Evolutionary conservation across 1,284 basidiomycete species (phyloP).

Genomic region (Moniliophthora roreri): DNA sequence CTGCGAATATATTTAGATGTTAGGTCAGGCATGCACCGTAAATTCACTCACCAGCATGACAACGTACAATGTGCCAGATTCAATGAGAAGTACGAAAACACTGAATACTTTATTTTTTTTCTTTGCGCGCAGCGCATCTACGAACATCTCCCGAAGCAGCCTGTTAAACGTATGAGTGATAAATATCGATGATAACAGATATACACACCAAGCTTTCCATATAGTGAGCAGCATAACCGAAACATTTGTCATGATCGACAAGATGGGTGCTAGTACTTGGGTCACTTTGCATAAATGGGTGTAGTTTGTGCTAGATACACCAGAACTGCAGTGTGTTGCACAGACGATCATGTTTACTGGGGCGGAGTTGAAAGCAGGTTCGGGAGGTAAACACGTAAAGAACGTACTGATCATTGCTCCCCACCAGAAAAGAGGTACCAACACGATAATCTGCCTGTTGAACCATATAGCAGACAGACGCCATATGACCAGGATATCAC

Average conservation of each 20-base stretch:
- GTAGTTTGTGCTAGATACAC: constrained; percentile 9
- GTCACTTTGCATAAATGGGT: constrained; percentile 8
- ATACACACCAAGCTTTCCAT: constrained; percentile 7
- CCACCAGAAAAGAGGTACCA: constrained; percentile 9
- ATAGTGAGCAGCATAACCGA: constrained; percentile 9
- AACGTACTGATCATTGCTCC: constrained; percentile 8
- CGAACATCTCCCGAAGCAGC: neutral
- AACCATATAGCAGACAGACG: constrained; percentile 9
- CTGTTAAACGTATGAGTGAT: neutral
- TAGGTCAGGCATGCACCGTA: no score
- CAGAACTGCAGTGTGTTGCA: constrained; percentile 5
- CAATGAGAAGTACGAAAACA: constrained; percentile 7
- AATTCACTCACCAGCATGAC: constrained; percentile 7
- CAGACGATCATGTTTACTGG: constrained; percentile 6
- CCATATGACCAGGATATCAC: constrained; percentile 8
- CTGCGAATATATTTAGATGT: neutral
- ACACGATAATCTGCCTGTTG: neutral
- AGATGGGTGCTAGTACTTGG: constrained; percentile 2
- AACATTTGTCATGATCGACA: constrained; percentile 7
- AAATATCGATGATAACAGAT: neutral
- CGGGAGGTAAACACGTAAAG: neutral
- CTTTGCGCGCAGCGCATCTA: neutral
- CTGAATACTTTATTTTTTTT: constrained; percentile 4
- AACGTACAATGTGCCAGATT: constrained; percentile 8
- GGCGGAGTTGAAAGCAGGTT: neutral